Evolutionary conservation across 306 rosid species (phyloP), one percentile per base, ranked within the genome.

Genomic region (Pterocarpus santalinus): DNA sequence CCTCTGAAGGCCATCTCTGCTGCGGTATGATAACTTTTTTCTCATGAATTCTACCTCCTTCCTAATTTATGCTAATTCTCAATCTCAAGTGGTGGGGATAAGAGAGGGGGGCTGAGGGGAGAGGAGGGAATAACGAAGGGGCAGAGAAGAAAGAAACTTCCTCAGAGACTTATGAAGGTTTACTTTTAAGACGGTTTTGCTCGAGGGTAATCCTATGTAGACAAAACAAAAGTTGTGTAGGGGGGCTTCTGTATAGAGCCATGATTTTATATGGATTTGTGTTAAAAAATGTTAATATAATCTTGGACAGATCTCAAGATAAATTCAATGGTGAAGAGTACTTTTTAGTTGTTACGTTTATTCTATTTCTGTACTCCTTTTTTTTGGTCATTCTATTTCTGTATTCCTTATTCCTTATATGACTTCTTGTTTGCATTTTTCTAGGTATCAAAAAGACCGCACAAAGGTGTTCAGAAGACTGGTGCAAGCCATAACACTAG

Each of bases 1-100:
- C 95, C 95, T 74, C 82, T 91, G 47, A 87, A 86, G 86, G 83
- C 95, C 14, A 69, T 89, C 75, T 81, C 85, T 38, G 76, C 91
- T 15, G 81, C 72, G 89, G 95, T 91, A 87, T 67, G 81, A 38
- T 56, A 1, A 2, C 44, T 34, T 30, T 33, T 22, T 7, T 38
- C 38, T 17, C 70, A 5, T 66, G 47, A 15, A 16, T 51, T 66
- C 72, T 36, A 58, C 38, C 4, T 64, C 17, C 32, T 66, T 36
- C 28, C 51, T 28, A 58, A 22, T 56, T 65, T 65, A 32, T 71
- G 80, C 65, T 75, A 64, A 35, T 65, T 82, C 16, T 32, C 22
- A 38, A 33, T 49, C 76, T 58, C 13, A 2, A 32, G 38, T 3
- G 6, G 17, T 36, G 10, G 57, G 36, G 8, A 12, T 14, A 10